Base-by-base conservation (phyloP, 257 asterid genomes). In the Scutellaria minor region DNA sequence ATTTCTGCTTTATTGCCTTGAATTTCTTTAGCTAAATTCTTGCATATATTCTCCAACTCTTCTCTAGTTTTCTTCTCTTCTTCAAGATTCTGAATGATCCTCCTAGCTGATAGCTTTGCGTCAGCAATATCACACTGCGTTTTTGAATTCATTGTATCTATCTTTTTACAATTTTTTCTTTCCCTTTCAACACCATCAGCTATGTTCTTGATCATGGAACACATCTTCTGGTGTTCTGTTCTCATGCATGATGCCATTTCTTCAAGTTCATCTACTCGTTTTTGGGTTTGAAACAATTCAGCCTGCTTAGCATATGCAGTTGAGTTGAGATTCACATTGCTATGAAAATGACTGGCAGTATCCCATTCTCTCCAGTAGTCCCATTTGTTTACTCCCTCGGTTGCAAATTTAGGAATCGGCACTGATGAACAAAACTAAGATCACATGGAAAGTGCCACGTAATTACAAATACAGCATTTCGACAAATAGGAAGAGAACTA, bases 311-410 rank as follows among this genome's bases (percentile, higher is more conserved):
- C 58, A 70, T 77, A 54, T 61, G 83, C 82, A 71, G 64, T 58
- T 13, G 84, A 51, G 58, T 45, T 18, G 41, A 9, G 22, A 47
- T 37, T 66, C 42, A 37, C 9, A 39, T 37, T 45, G 70, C 55
- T 35, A n/a, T 10, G 58, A 42, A 78, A 73, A 50, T 73, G 79
- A 62, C 63, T 13, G 54, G 20, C 53, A 61, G 72, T 74, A 5
- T 6, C 56, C 42, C 47, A 73, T 64, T 50, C 27, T 55, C 57
- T 79, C 13, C 60, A 50, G 51, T 10, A 71, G 50, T 85, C 83
- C 91, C 89, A 83, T 75, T 77, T 82, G 45, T 88, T 69, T 75
- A 77, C 79, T 55, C 82, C 85, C 75, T 87, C 87, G 57, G 45
- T 64, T 44, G 61, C 63, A 45, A 11, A 40, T 74, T 83, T 75